These are phyloP conservation scores for Umbellularia californica DNA, from an alignment of 164 flowering plant genomes.

Conservation along the genomic window DNA sequence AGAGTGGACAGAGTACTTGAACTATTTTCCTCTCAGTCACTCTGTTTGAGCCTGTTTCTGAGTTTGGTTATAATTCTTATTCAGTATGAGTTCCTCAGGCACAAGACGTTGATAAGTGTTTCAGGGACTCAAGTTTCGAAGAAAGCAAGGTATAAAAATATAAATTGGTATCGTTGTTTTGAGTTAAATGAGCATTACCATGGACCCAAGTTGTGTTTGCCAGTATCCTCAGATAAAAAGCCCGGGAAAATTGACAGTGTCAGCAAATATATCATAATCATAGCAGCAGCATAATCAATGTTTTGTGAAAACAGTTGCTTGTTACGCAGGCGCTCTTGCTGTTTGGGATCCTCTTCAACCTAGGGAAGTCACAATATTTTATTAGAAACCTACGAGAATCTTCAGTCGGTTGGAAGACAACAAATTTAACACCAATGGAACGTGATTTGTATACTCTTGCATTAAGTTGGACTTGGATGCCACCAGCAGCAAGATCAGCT, in stretches of 20 bases:
- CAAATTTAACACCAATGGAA: not conserved
- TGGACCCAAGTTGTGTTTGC: constrained; percentile 58
- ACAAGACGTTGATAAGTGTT: not conserved
- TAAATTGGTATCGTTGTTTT: not conserved
- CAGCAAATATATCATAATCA: constrained; percentile 54
- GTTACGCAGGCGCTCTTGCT: constrained; percentile 43
- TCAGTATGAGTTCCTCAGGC: not conserved
- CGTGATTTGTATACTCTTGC: not conserved
- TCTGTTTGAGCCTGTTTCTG: no score
- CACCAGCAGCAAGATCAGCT: constrained; percentile 77
- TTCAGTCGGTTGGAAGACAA: not conserved
- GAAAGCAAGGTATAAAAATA: no score
- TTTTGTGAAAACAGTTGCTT: constrained; percentile 52
- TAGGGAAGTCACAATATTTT: constrained; percentile 14
- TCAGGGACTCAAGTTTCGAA: not conserved
- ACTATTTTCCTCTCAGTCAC: no score
- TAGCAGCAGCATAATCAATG: constrained; percentile 50
- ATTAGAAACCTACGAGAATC: not conserved
- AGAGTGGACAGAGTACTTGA: no score
- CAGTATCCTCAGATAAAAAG: constrained; percentile 77
- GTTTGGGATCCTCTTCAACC: constrained; percentile 33
- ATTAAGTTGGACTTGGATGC: constrained; percentile 30
- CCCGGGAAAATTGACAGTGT: constrained; percentile 84
- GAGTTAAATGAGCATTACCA: constrained; percentile 39
- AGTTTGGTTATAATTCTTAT: no score